phyloP scores from a whole-genome alignment of 345 rosid species.

The Stellera chamaejasme region DNA sequence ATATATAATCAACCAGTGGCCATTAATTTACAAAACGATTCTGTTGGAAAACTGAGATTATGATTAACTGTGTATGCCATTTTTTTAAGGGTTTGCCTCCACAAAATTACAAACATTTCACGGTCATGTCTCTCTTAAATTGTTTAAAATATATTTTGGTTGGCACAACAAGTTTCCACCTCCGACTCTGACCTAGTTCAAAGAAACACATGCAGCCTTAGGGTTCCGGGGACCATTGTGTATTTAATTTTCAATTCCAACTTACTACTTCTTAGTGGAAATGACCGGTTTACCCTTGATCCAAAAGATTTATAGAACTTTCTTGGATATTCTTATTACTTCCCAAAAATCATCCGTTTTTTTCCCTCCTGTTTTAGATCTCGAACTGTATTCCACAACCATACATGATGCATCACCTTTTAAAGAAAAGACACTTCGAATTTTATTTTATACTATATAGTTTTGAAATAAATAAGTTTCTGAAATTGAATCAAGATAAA shows the following conservation, averaged over 20 bases:
- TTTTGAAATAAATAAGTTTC: too few relatives aligned
- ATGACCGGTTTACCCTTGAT: background rate
- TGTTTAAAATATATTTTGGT: conserved; percentile 3
- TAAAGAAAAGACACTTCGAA: too few relatives aligned
- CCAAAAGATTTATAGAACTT: background rate
- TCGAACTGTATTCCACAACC: too few relatives aligned
- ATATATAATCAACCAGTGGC: background rate
- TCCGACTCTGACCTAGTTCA: conserved; percentile 24
- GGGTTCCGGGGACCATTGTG: too few relatives aligned
- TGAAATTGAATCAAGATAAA: too few relatives aligned
- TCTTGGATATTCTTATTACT: background rate
- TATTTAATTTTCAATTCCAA: too few relatives aligned
- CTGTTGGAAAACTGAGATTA: conserved; percentile 21
- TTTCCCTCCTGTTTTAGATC: too few relatives aligned
- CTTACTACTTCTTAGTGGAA: background rate
- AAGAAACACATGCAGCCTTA: conserved; percentile 1
- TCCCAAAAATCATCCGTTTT: background rate
- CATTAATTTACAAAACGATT: background rate
- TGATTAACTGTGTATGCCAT: conserved; percentile 11
- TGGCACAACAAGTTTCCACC: conserved; percentile 14
- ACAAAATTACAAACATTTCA: conserved; percentile 29
- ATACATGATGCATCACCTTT: too few relatives aligned
- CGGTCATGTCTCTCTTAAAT: conserved; percentile 7
- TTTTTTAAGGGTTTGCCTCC: conserved; percentile 17
- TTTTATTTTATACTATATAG: too few relatives aligned